Evolutionary conservation across 2,329 filamentous ascomycete species (phyloP).

Genomic region (Colletotrichum camelliae): DNA sequence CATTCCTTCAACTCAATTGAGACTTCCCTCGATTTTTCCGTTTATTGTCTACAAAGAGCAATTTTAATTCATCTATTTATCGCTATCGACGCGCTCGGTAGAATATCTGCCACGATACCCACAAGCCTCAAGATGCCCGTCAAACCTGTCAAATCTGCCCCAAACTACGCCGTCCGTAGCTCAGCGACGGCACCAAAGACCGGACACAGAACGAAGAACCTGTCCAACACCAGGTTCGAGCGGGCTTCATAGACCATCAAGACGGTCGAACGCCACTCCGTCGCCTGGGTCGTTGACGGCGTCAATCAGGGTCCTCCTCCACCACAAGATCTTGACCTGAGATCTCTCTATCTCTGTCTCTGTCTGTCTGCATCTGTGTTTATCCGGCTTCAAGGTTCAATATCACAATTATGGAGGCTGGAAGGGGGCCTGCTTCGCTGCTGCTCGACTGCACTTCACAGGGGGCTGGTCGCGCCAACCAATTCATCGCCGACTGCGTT

Average conservation of each 20-base stretch:
- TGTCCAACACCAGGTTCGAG: not conserved
- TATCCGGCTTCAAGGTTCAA: not conserved
- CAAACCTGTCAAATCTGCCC: not conserved
- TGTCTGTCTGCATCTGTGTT: not conserved
- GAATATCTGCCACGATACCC: not conserved
- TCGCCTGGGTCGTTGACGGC: not conserved
- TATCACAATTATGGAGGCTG: not conserved
- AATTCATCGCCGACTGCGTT: not conserved
- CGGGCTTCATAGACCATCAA: not conserved
- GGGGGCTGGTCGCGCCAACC: not conserved
- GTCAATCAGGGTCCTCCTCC: not conserved
- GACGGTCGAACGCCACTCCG: not conserved
- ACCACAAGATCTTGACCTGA: not conserved
- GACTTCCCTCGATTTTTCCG: not conserved
- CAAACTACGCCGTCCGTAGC: not conserved
- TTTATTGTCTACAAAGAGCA: not conserved
- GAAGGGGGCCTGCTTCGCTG: not conserved
- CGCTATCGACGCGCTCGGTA: not conserved
- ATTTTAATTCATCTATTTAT: rapidly evolving
- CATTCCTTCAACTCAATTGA: not conserved
- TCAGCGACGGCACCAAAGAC: not conserved
- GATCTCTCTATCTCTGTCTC: not conserved
- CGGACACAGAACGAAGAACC: not conserved
- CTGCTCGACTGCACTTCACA: not conserved
- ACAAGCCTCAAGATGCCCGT: not conserved